Base-by-base conservation (phyloP, 148 eudicot species). In the Fagopyrum tataricum region DNA sequence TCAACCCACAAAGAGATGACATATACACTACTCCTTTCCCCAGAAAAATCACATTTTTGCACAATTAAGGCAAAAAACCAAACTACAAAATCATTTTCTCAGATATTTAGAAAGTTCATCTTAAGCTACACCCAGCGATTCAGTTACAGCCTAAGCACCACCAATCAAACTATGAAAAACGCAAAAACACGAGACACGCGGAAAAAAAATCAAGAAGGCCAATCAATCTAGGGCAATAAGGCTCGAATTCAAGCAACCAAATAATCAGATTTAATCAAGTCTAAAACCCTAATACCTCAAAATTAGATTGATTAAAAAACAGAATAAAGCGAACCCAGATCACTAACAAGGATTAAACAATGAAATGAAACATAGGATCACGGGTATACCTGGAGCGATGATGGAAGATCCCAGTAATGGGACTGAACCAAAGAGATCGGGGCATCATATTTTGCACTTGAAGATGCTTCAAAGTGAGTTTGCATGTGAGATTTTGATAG, bases 401-500 rank as follows among this genome's bases (percentile, higher is more conserved):
- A 59, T 24, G 66, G 66, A 59, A 39, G 66, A 21, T 56, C 11
- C 20, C 64, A 0, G 64, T 56, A 56, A 20, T 56, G 11, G 10
- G 66, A 59, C 37, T 24, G 66, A 4, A 59, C 37, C 37, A 31
- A 2, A 59, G 43, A 37, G 68, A 62, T 20, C 43, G 68, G 48
- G 37, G 66, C 11, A 39, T 59, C 66, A 59, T 39, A 59, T 59
- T 59, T 59, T 59, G 66, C 66, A 59, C 9, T 64, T 64, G 67
- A 23, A 24, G 37, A 31, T 31, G 67, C 40, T 61, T 13, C 17
- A 9, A 61, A 26, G 31, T 52, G 62, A 56, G 62, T 56, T 20
- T 56, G 62, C 62, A 20, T 52, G 66, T 58, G 66, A 21, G 66
- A 58, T 23, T 15, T 17, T 12, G 67, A 61, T 15, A 61, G 67